Base-by-base conservation (phyloP, 2,329 filamentous ascomycete genomes). In the Fusarium floridanum region DNA sequence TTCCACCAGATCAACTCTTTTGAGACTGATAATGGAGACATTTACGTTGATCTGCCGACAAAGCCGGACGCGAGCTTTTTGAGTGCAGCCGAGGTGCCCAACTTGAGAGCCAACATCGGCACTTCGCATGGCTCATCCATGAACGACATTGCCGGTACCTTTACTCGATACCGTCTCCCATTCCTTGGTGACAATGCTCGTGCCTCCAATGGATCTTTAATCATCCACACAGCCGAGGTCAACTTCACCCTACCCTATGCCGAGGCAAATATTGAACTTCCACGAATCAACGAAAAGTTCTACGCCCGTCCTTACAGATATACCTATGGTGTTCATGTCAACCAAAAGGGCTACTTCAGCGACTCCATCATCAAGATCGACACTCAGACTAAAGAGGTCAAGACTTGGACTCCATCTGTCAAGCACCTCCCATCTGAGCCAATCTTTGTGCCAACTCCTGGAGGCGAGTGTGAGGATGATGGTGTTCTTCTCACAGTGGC, bases 331-430 rank as follows among this genome's bases (percentile, higher is more conserved):
- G 53, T 71, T 5, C 69, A 71, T 10, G 59, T 69, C 4, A 48
- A 66, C 14, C 60, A 16, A 3, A 22, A 14, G 6, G 66, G 69
- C 9, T 32, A 59, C n/a, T 71, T 70, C n/a, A 55, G 34, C 27
- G 69, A 70, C 29, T 71, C 69, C 16, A 61, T 71, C 24, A 71
- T 71, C 50, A 71, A 70, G 50, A 66, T 71, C 20, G 62, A 71
- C 53, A 70, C 67, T 14, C 27, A 71, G n/a, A 53, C 43, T 20
- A 60, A 66, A 36, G 14, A 61, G 6, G 20, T 36, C 2, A 61
- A 60, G 56, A 56, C 34, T 10, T 69, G 67, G 67, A 20, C 29
- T 10, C 67, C 67, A 14, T 24, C 41, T 9, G 55, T 39, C 14
- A 60, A 60, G 29, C 62, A 66, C n/a, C 17, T 69, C 6, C 39